Conservation (phyloP, 495 filamentous ascomycete genomes). For the Daldinia vernicosa region DNA sequence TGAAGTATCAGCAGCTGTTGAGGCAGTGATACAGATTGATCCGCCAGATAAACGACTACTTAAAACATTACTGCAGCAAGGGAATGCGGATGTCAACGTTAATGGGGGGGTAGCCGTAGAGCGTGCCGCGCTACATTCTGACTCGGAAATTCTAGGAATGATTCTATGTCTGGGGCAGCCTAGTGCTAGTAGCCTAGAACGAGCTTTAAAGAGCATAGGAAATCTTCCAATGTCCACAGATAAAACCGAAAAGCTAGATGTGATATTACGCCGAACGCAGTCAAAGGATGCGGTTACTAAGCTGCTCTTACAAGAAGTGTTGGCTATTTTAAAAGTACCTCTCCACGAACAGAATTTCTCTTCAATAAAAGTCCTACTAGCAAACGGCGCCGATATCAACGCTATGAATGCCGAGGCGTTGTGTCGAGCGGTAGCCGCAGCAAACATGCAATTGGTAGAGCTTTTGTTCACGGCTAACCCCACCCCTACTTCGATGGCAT, state of each 20-base stretch:
- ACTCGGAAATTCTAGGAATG: conserved; percentile 53
- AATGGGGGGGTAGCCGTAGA: conserved; percentile 49
- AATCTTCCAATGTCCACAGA: conserved; percentile 43
- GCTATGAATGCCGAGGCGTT: conserved; percentile 54
- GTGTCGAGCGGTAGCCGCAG: conserved; percentile 50
- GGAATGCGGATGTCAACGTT: conserved; percentile 56
- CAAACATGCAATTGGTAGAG: conserved; percentile 52
- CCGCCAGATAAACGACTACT: conserved; percentile 52
- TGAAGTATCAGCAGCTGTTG: conserved; percentile 50
- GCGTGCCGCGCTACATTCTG: conserved; percentile 47
- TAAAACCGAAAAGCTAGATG: conserved; percentile 52
- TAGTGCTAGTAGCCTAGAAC: conserved; percentile 43
- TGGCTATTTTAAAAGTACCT: conserved; percentile 46
- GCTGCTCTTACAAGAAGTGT: conserved; percentile 54
- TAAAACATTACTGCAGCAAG: conserved; percentile 51
- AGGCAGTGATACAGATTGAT: conserved; percentile 44
- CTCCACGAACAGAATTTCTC: conserved; percentile 42
- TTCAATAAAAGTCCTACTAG: conserved; percentile 49
- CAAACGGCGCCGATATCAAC: conserved; percentile 56
- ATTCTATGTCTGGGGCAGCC: conserved; percentile 54
- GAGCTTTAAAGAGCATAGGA: conserved; percentile 46
- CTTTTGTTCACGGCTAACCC: conserved; percentile 49
- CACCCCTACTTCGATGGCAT: conserved; percentile 46
- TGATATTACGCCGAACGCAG: conserved; percentile 49
- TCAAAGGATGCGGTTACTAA: conserved; percentile 47